Base-by-base conservation (phyloP, 139 green algal genomes). In the Chlamydomonas urium region DNA sequence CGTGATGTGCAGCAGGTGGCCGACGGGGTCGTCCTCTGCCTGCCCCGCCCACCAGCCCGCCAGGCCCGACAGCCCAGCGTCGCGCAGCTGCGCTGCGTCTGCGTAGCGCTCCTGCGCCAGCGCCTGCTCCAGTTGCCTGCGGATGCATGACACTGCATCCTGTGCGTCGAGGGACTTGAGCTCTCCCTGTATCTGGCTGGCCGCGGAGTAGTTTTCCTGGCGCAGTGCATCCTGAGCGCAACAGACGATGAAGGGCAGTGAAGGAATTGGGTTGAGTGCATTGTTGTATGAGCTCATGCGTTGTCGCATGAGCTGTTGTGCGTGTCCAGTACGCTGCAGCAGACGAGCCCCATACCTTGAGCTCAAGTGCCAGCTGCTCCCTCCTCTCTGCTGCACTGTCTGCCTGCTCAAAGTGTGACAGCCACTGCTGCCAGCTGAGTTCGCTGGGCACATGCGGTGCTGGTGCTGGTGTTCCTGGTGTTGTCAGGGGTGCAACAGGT, bases 21-120 rank as follows among this genome's bases (percentile, higher is more conserved):
- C 91, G 19, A 59, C 34, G 8, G 86, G 73, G 79, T 96, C 90
- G 4, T 79, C 79, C 2, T 82, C 75, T n/a, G 68, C 71, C n/a
- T 73, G 69, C 33, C 80, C 83, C 3, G 75, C 36, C 91, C 91
- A 97, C 91, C 91, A 96, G 31, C 91, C 91, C 32, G 84, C 24
- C 57, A 95, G 59, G 2, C 82, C 69, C 14, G 72, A 71, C 1
- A 75, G 59, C 28, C 79, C 83, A 26, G 78, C 50, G 74, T 97
- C 91, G 6, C 89, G 63, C 38, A 96, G 68, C 37, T 36, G 35
- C 1, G 88, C 88, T 2, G 91, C 91, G 3, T 73, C 71, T 17
- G 34, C 72, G 57, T 93, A 96, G n/a, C 77, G 38, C 81, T 96
- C 90, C 21, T 75, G 31, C 8, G 73, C 45, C 42, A 96, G 57